Percentiles rank a stretch among this genome's conserved stretches.
phyloP scores from a whole-genome alignment of 176 grass and related monocot species.

The Zizania latifolia region DNA sequence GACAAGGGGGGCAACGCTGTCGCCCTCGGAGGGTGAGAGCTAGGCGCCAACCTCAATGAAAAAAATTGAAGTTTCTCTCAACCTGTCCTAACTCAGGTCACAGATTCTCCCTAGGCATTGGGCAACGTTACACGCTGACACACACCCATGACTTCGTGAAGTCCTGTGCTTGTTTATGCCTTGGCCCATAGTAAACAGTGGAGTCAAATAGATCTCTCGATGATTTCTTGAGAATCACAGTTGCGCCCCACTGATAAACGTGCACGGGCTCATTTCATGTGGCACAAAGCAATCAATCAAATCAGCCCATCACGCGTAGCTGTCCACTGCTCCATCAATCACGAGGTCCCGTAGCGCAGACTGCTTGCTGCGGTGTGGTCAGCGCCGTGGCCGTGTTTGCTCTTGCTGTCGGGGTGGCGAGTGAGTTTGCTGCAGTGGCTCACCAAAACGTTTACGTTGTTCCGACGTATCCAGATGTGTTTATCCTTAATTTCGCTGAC shows the following conservation, averaged over 20 bases:
- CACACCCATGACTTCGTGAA: too few relatives aligned
- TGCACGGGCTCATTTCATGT: not conserved
- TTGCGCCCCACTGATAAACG: not conserved
- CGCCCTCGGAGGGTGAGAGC: too few relatives aligned
- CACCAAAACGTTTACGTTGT: slow-evolving; percentile 18
- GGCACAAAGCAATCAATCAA: not conserved
- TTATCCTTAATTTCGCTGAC: not conserved
- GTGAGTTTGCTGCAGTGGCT: slow-evolving; percentile 26
- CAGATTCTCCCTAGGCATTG: not conserved
- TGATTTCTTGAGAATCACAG: slow-evolving; percentile 5
- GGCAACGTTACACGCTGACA: not conserved
- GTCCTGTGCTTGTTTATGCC: too few relatives aligned
- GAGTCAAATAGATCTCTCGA: not conserved
- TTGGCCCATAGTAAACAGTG: not conserved
- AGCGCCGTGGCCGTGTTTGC: slow-evolving; percentile 6
- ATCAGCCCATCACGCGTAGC: slow-evolving; percentile 4
- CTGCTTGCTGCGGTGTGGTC: slow-evolving; percentile 12
- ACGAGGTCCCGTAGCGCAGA: not conserved
- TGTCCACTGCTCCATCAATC: not conserved
- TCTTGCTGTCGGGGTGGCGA: slow-evolving; percentile 1
- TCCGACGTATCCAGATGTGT: slow-evolving; percentile 20
- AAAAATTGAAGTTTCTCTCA: too few relatives aligned
- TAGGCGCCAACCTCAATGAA: too few relatives aligned
- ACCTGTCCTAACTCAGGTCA: too few relatives aligned
- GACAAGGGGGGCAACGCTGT: too few relatives aligned